Base-by-base conservation (phyloP, 2,329 filamentous ascomycete genomes). In the Dendrostoma leiphaemia region DNA sequence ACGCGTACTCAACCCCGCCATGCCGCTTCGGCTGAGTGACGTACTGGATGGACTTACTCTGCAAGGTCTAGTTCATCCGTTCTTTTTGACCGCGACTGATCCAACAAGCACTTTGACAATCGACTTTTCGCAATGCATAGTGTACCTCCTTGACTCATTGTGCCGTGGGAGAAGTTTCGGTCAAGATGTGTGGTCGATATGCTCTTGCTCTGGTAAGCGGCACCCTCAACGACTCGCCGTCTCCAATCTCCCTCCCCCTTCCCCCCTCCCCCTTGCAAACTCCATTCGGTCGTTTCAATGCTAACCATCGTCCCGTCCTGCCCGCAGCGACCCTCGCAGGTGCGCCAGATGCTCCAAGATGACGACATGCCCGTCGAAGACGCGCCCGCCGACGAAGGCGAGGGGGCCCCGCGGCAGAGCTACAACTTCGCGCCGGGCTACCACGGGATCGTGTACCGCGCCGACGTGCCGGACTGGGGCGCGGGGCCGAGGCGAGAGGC, bases 351-450 rank as follows among this genome's bases (percentile, higher is more conserved):
- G 67, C 76, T 97, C 6, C 80, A 89, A 63, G 79, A 91, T 32
- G 81, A 91, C 62, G 78, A 86, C 58, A 89, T 96, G 83, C 81
- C 79, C 2, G 84, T 90, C 3, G 79, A 86, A 54, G 83, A 91
- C 53, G 84, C 82, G 1, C 89, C 90, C 0, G 80, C 82, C 4
- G 90, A 96, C 62, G 83, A 90, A 17, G 81, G 69, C 52, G 79
- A 87, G 15, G 67, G 64, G 2, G 72, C 75, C 1, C 82, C 83
- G 1, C 82, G 89, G 34, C 88, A 90, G 65, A 91, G 83, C 32
- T 96, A 95, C 74, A 97, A 97, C 69, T 95, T 99, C 67, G 91
- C 93, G 0, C 94, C 94, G 0, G 89, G 92, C 0, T 89, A 91
- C 58, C 80, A 88, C 64, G 93, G 94, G 31, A 77, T 94, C 23